Evolutionary conservation across 805 yeast species (phyloP).

Genomic region (Candida schatavii): DNA sequence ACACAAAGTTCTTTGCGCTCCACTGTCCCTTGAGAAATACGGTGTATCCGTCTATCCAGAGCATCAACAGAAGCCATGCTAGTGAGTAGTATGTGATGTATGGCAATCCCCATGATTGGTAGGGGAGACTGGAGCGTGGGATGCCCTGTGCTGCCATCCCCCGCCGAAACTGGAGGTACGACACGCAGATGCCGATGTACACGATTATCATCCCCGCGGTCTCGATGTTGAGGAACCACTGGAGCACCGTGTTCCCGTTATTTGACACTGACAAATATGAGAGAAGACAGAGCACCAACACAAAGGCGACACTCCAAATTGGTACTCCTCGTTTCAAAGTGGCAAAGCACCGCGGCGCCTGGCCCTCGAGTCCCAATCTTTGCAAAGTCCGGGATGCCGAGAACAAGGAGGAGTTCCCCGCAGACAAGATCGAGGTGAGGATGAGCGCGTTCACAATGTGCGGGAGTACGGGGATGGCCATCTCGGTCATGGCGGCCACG

Average conservation of each 20-base stretch:
- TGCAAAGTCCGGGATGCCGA: constrained; percentile 67
- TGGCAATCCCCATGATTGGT: constrained; percentile 69
- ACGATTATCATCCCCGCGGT: constrained; percentile 74
- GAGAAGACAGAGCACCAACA: constrained; percentile 60
- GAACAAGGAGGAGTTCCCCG: constrained; percentile 74
- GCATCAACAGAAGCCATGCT: neutral
- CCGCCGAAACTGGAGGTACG: constrained; percentile 69
- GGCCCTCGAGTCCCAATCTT: constrained; percentile 55
- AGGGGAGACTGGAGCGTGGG: constrained; percentile 67
- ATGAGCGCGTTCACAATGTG: constrained; percentile 72
- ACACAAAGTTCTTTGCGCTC: neutral
- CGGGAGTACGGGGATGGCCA: constrained; percentile 65
- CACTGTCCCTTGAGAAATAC: neutral
- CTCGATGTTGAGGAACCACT: constrained; percentile 71
- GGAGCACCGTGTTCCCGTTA: constrained; percentile 57
- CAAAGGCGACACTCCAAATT: constrained; percentile 50
- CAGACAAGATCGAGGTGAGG: constrained; percentile 65
- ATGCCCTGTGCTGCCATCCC: constrained; percentile 62
- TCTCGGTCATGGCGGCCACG: constrained; percentile 64
- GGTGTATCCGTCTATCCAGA: neutral
- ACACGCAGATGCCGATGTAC: constrained; percentile 65
- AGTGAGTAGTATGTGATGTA: constrained; percentile 52
- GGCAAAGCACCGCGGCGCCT: constrained; percentile 55
- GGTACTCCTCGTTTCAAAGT: constrained; percentile 64
- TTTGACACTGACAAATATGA: constrained; percentile 57